Percentiles rank a stretch among this genome's conserved stretches.
phyloP scores from a whole-genome alignment of 2,329 filamentous ascomycete species.

The Lojkania enalia region DNA sequence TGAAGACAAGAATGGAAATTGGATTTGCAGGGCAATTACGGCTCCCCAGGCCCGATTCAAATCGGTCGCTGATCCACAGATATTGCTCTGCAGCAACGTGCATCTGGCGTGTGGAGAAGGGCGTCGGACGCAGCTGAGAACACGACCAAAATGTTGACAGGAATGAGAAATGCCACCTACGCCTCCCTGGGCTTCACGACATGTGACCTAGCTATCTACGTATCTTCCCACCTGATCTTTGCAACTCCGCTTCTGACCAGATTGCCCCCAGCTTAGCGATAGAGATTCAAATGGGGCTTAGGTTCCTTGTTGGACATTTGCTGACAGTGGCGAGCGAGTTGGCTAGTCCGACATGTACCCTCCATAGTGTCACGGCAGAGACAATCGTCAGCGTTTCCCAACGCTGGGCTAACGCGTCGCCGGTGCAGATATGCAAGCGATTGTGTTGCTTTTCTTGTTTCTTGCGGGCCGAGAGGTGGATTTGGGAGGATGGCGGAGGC shows the following conservation, averaged over 20 bases:
- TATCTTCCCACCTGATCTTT: no score
- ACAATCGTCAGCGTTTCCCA: no score
- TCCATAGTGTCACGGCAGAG: no score
- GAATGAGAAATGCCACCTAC: constrained; percentile 5
- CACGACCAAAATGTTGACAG: constrained; percentile 7
- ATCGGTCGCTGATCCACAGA: constrained; percentile 19
- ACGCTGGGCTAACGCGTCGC: neutral
- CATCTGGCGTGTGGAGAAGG: constrained; percentile 11
- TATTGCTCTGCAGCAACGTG: constrained; percentile 27
- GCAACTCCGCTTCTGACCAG: no score
- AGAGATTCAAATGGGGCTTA: no score
- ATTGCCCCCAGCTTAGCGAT: no score
- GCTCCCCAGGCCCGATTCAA: constrained; percentile 25
- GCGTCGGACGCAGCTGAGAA: constrained; percentile 7
- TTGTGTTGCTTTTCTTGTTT: neutral
- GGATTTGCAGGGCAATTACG: constrained; percentile 15
- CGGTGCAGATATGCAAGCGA: neutral
- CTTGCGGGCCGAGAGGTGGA: no score
- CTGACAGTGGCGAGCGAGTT: no score
- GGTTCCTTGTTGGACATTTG: no score
- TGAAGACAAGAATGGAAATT: constrained; percentile 7
- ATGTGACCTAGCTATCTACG: constrained; percentile 5
- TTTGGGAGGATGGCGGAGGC: no score
- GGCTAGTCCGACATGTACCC: no score
- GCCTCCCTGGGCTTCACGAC: neutral